phyloP scores from a whole-genome alignment of 106 monocot species.

The Iris macrosiphon region DNA sequence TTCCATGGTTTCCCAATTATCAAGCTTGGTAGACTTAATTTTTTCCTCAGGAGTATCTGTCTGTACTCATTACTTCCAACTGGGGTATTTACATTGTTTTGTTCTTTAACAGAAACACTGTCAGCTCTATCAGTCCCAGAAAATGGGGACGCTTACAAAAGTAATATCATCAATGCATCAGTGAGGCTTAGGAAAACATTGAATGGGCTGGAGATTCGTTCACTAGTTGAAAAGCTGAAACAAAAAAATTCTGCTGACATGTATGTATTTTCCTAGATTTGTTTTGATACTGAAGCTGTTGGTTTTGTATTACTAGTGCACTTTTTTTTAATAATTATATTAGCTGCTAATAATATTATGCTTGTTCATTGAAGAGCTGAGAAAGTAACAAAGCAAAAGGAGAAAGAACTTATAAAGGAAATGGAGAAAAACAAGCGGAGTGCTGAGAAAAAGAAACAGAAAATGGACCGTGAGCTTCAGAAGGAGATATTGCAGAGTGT shows the following conservation, averaged over 20 bases:
- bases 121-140: conserved; percentile 30
- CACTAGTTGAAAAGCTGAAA: conserved; percentile 42
- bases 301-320: not conserved
- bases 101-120: conserved; percentile 30
- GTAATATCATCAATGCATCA: conserved; percentile 35
- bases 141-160: conserved; percentile 6
- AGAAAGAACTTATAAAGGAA: conserved; percentile 62
- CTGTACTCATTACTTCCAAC: too few species aligned
- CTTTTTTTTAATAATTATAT: not conserved
- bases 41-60: too few species aligned
- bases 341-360: not conserved
- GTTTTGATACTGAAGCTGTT: not conserved
- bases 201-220: conserved; percentile 31
- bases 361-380: conserved; percentile 52
- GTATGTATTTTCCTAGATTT: conserved; percentile 22
- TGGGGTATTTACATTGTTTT: not conserved
- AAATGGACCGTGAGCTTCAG: conserved; percentile 42
- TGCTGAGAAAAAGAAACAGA: conserved; percentile 60
- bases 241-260: conserved; percentile 36
- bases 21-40: too few species aligned
- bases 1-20: too few species aligned
- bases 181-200: conserved; percentile 37
- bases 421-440: conserved; percentile 32
- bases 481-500: conserved; percentile 50
- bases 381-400: conserved; percentile 42